Base-by-base conservation (phyloP, 192 early-diverging fungal species). In the Entomortierella parvispora region DNA sequence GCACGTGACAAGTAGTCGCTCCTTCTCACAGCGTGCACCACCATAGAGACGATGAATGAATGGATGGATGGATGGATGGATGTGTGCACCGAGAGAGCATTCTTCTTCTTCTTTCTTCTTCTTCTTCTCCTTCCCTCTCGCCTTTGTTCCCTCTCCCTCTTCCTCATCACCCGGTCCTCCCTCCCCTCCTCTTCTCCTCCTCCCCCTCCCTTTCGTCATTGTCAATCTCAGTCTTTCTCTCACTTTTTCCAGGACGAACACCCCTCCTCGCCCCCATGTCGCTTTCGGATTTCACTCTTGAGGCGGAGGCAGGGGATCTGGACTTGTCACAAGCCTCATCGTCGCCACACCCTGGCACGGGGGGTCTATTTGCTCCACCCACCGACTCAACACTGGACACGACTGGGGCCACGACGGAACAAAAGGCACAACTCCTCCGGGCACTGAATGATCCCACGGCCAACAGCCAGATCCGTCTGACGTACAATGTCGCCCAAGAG, bases 401-500 rank as follows among this genome's bases (percentile, higher is more conserved):
- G 37, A 40, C 37, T 40, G 37, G n/a, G n/a, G n/a, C 37, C 5
- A 40, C 58, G 15, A 49, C 77, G 2, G 53, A 70, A 28, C 67
- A 70, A 55, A 26, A 55, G 51, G 66, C 69, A 31, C 63, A 59
- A 14, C 68, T 70, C 29, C 58, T 79, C 25, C 25, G 20, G 10
- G 60, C 65, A 22, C 31, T 79, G 9, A 69, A 70, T 45, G 68
- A 79, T 25, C 62, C 68, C 22, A 49, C 68, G 2, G 51, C 68
- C 62, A 79, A 70, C 51, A 60, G 26, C 31, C 62, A 59, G n/a
- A 58, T 31, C 15, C 65, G 65, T 25, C 53, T 77, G 29, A 77
- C 74, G 3, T 71, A 56, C 46, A 79, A 61, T 50, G 63, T 71
- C 51, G 68, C 77, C 3, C 48, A 70, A 28, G 67, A 70, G 31